Conservation (phyloP, 164 flowering plant species). For the Annona cherimola region DNA sequence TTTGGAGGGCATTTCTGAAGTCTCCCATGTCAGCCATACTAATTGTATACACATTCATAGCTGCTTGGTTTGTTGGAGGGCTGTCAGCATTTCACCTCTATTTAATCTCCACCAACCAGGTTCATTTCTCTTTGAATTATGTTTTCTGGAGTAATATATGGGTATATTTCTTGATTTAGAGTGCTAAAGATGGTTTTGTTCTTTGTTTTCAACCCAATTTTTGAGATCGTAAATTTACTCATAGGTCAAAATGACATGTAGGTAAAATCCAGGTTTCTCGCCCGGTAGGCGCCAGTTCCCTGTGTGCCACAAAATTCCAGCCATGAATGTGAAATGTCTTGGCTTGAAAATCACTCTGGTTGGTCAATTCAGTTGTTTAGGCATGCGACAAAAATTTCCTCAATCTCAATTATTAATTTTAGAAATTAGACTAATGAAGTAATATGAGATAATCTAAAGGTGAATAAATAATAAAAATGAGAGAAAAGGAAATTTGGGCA, state of each 20-base stretch:
- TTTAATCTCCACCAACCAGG: constrained; percentile 67
- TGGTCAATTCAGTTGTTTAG: background rate
- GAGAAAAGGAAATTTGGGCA: too few species aligned
- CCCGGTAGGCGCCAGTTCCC: background rate
- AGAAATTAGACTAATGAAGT: too few species aligned
- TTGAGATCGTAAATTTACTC: background rate
- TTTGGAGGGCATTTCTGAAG: constrained; percentile 48
- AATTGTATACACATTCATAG: constrained; percentile 51
- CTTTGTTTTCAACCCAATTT: background rate
- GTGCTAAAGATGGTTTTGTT: background rate
- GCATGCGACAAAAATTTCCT: too few species aligned
- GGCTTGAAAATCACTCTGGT: background rate
- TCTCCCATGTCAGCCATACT: constrained; percentile 53
- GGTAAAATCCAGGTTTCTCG: background rate
- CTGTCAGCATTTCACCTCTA: constrained; percentile 66
- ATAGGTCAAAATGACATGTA: background rate
- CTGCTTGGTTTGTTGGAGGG: constrained; percentile 78
- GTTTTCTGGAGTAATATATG: background rate
- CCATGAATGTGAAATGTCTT: background rate
- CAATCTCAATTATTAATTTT: too few species aligned
- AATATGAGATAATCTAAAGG: too few species aligned
- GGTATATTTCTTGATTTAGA: background rate
- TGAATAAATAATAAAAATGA: too few species aligned
- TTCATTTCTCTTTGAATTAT: constrained; percentile 32
- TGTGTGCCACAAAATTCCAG: too few species aligned